Percentiles rank a stretch among this genome's conserved stretches.
These are phyloP conservation scores for Inonotus hispidus DNA, from an alignment of 1,284 basidiomycete species.

Conservation along the genomic window DNA sequence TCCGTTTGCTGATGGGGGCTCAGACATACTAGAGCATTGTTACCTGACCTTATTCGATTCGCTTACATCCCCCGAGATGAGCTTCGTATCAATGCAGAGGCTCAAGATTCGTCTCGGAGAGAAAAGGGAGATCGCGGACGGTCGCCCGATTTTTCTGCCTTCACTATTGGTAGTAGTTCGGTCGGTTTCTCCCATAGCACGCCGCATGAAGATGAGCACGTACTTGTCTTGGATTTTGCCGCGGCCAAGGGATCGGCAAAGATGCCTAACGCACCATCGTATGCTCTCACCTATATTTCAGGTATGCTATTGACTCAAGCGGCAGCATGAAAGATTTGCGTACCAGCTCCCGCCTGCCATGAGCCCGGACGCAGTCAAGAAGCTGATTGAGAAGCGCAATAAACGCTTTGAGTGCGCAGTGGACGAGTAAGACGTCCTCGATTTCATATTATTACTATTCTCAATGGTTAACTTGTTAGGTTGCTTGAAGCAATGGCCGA, in stretches of 20 bases:
- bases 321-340: conserved; percentile 31
- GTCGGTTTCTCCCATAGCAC: conserved; percentile 17
- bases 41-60: conserved; percentile 79
- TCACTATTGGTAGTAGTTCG: conserved; percentile 13
- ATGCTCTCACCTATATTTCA: conserved; percentile 5
- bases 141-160: conserved; percentile 37
- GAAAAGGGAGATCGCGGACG: conserved; percentile 23
- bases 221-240: conserved; percentile 71
- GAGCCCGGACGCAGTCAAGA: conserved; percentile 56
- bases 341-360: conserved; percentile 44
- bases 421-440: conserved; percentile 50
- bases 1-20: background rate
- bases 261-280: conserved; percentile 29
- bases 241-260: conserved; percentile 45
- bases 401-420: conserved; percentile 62
- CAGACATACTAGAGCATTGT: conserved; percentile 50
- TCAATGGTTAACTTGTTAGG: conserved; percentile 31
- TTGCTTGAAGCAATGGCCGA: conserved; percentile 53
- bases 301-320: background rate
- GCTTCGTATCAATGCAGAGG: conserved; percentile 51
- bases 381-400: conserved; percentile 71
- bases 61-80: conserved; percentile 73
- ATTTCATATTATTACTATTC: background rate
- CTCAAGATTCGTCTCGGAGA: conserved; percentile 21
- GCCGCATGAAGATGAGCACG: conserved; percentile 47